Percentiles rank a stretch among this genome's conserved stretches.
phyloP scores from a whole-genome alignment of 208 protist species.

The Leishmania mexicana region DNA sequence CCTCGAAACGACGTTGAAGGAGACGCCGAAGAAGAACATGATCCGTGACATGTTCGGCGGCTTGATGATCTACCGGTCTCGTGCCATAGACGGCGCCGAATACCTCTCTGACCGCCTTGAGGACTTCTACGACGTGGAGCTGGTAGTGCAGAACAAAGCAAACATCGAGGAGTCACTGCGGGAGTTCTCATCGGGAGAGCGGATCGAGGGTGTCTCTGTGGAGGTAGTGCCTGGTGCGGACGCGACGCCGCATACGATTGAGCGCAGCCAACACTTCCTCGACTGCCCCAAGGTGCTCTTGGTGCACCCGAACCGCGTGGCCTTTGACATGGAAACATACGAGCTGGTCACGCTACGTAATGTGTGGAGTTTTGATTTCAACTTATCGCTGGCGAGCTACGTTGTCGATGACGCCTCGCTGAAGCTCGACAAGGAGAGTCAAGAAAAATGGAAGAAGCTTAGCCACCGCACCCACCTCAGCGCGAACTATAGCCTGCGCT shows the following conservation, averaged over 20 bases:
- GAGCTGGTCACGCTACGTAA: constrained; percentile 84
- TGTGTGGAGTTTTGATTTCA: constrained; percentile 67
- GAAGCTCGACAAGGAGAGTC: constrained; percentile 59
- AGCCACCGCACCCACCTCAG: constrained; percentile 14
- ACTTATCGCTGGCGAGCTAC: constrained; percentile 65
- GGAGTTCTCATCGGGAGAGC: constrained; percentile 63
- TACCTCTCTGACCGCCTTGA: constrained; percentile 77
- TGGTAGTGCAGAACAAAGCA: constrained; percentile 81
- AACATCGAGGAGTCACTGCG: constrained; percentile 82
- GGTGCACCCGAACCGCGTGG: constrained; percentile 90
- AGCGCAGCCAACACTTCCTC: constrained; percentile 73
- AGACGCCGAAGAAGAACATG: constrained; percentile 65
- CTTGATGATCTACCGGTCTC: constrained; percentile 68
- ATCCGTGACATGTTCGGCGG: constrained; percentile 84
- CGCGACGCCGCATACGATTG: constrained; percentile 62
- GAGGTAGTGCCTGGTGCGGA: constrained; percentile 54
- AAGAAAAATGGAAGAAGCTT: constrained; percentile 37
- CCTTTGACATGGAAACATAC: constrained; percentile 81
- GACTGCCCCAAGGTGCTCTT: constrained; percentile 87
- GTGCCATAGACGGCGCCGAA: constrained; percentile 62
- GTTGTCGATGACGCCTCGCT: constrained; percentile 41
- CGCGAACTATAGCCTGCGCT: constrained; percentile 73
- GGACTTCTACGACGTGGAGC: constrained; percentile 88
- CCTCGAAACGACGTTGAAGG: constrained; percentile 78
- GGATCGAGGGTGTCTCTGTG: constrained; percentile 85